Base-by-base conservation (phyloP, 176 grass and related monocot species). In the Oryza punctata region DNA sequence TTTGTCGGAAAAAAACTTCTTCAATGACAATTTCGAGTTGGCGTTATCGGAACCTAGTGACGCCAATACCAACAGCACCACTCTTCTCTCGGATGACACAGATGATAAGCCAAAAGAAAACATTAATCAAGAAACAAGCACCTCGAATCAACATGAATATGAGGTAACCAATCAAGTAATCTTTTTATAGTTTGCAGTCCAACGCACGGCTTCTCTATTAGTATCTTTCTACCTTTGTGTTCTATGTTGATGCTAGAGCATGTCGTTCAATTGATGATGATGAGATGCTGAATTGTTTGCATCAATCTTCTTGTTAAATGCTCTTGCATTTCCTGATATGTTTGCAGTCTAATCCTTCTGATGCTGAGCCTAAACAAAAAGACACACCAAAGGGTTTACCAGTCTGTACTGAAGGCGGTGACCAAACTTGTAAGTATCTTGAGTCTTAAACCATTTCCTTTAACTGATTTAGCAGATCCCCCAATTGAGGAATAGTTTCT, bases 1-100 rank as follows among this genome's bases (percentile, higher is more conserved):
- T 87, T 78, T 98, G 57, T 63, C 84, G 8, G 93, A 98, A 80
- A 98, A 94, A 88, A 92, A 95, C 67, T 89, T 98, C 85, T 95
- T 98, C 85, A 63, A 77, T 72, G 85, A 91, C 80, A 89, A 91
- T 79, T 59, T 89, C 67, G 89, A 98, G 81, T 66, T 90, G 83
- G 71, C 80, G 69, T 82, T 86, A 35, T 92, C 91, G 23, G 94
- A 97, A 28, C 96, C 89, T 43, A 98, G 96, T 30, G 96, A 98
- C 49, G 90, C 82, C 82, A 95, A 98, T 85, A 98, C 92, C 41
- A 98, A 90, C 59, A 98, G 93, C 46, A 83, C 93, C 38, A 95
- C 89, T 83, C 76, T 92, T 65, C 85, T 92, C 26, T 95, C 91
- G 5, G 92, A 95, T 40, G 93, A 98, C 73, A 95, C 93, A 10